phyloP scores from a whole-genome alignment of 768 basidiomycete species.

The Boletellus sp. region DNA sequence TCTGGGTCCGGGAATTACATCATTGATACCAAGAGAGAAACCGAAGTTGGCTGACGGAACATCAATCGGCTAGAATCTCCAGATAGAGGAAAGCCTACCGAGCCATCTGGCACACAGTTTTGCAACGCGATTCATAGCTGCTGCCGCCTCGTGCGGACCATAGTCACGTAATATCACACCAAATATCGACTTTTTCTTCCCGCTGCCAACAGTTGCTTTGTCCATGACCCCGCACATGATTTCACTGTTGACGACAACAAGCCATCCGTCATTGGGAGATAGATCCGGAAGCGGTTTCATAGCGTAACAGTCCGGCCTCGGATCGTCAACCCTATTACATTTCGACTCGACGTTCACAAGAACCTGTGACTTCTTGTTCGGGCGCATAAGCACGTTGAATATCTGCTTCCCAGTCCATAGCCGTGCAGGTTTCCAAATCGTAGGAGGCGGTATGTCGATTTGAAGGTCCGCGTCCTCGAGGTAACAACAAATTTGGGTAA shows the following conservation, averaged over 20 bases:
- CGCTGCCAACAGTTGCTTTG: constrained; percentile 94
- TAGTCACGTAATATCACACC: constrained; percentile 97
- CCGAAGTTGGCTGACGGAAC: constrained; percentile 82
- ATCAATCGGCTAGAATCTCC: constrained; percentile 2
- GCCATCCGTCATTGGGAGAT: constrained; percentile 95
- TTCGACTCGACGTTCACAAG: constrained; percentile 94
- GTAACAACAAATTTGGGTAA: constrained; percentile 95
- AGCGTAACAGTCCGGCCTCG: constrained; percentile 58
- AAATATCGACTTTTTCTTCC: constrained; percentile 99
- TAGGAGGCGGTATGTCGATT: constrained; percentile 93
- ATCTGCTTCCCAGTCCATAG: constrained; percentile 99
- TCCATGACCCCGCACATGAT: constrained; percentile 99
- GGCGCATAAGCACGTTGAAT: constrained; percentile 96
- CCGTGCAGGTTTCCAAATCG: constrained; percentile 87
- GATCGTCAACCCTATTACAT: constrained; percentile 86
- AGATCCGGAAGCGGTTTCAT: constrained; percentile 74
- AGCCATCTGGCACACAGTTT: constrained; percentile 95
- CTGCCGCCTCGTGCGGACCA: constrained; percentile 89
- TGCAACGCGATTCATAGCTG: constrained; percentile 93
- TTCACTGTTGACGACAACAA: constrained; percentile 95
- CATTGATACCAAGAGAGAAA: constrained; percentile 97
- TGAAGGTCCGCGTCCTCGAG: constrained; percentile 87
- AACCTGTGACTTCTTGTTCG: constrained; percentile 78
- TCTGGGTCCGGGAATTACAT: constrained; percentile 91
- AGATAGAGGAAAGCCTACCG: constrained; percentile 44